A percentile compares a stretch with the other conserved stretches of the same genome.
These are phyloP conservation scores for Zygoascus meyerae DNA, from an alignment of 1,139 yeast species.

Conservation along the genomic window DNA sequence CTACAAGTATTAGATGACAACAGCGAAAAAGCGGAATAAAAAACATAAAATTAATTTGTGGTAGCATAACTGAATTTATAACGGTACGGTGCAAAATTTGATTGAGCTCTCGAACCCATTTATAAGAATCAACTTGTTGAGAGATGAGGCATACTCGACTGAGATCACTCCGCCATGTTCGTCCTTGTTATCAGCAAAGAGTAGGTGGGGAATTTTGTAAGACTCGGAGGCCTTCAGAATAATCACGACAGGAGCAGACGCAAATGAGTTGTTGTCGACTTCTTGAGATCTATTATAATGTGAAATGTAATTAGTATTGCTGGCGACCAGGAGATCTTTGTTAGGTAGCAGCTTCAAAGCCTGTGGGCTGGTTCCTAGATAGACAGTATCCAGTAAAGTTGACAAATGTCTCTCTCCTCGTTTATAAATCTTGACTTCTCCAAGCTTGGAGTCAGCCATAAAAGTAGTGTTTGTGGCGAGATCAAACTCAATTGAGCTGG, in stretches of 20 bases:
- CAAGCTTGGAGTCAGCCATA: conserved; percentile 7
- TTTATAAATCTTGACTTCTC: background rate
- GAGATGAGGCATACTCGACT: background rate
- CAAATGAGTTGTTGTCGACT: background rate
- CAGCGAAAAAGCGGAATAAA: background rate
- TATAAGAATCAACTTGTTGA: background rate
- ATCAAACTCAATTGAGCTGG: conserved; percentile 6
- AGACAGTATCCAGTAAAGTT: background rate
- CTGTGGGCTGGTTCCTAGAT: background rate
- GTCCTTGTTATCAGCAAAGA: conserved; percentile 5
- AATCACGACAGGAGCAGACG: conserved; percentile 4
- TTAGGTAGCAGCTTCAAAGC: background rate
- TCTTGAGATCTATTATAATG: background rate
- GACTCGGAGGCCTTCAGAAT: conserved; percentile 2
- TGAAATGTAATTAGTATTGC: background rate
- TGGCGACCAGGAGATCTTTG: conserved; percentile 2
- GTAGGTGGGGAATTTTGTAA: conserved; percentile 4
- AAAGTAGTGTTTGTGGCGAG: background rate
- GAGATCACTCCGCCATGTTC: conserved; percentile 1
- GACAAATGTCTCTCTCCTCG: background rate
- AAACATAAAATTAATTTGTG: background rate
- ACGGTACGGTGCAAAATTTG: background rate
- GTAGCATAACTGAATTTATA: background rate
- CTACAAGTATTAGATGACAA: too few species aligned
- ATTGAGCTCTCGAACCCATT: conserved; percentile 1